phyloP scores from a whole-genome alignment of 2,329 filamentous ascomycete species.

The Neonectria punicea region DNA sequence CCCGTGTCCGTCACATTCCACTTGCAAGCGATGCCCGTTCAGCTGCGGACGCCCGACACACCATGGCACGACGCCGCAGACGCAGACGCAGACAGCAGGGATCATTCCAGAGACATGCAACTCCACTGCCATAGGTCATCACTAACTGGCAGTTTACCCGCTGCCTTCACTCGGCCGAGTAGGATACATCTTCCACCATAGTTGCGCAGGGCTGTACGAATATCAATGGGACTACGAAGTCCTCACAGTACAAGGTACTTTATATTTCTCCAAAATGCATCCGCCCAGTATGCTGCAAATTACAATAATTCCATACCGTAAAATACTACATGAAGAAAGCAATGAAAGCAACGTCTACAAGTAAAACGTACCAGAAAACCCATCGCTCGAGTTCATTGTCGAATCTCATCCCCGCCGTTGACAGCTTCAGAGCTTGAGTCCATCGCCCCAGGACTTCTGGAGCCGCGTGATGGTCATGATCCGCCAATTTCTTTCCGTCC shows the following conservation, averaged over 20 bases:
- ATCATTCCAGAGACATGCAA: neutral
- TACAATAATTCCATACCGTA: neutral
- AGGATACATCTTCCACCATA: neutral
- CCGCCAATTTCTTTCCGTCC: neutral
- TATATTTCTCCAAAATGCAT: neutral
- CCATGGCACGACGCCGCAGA: neutral
- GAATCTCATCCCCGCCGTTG: neutral
- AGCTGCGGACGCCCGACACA: constrained; percentile 3
- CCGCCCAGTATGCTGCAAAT: neutral
- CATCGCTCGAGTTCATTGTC: neutral
- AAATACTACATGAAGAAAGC: neutral
- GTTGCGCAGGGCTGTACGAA: neutral
- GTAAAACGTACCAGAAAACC: neutral
- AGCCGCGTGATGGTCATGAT: neutral
- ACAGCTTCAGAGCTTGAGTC: neutral
- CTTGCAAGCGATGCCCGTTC: neutral
- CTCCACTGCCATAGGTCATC: neutral
- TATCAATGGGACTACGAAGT: neutral
- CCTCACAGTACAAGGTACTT: neutral
- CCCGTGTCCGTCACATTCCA: neutral
- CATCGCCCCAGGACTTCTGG: neutral
- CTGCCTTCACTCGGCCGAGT: neutral
- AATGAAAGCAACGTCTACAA: neutral
- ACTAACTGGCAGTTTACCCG: neutral
- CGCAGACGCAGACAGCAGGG: neutral